Conservation (phyloP, 2,329 filamentous ascomycete species). For the Tolypocladium amazonense region DNA sequence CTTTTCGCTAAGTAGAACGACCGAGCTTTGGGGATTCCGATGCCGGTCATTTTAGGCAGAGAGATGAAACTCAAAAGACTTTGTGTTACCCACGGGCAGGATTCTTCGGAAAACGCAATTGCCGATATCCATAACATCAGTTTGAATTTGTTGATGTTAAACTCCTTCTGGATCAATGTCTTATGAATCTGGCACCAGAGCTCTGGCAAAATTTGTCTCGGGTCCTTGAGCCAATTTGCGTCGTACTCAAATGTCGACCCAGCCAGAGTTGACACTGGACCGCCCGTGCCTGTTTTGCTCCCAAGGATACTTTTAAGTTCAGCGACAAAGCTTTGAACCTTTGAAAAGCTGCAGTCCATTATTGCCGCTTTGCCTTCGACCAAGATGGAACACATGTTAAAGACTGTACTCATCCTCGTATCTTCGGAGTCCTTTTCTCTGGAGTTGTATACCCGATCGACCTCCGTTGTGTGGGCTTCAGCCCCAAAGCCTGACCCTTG, state of each 20-base stretch:
- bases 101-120: not conserved
- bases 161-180: not conserved
- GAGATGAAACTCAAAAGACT: not conserved
- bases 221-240: not conserved
- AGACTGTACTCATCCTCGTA: not conserved
- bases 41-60: not conserved
- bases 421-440: not conserved
- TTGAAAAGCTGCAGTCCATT: not conserved
- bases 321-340: not conserved
- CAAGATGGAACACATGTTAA: not conserved
- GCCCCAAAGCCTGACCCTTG: not conserved
- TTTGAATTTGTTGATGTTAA: not conserved
- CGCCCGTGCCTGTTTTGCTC: not conserved
- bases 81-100: not conserved
- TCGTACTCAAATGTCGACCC: not conserved
- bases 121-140: not conserved
- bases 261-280: not conserved
- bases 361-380: not conserved
- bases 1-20: not conserved
- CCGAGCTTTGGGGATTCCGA: not conserved
- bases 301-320: not conserved
- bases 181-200: not conserved
- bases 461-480: not conserved
- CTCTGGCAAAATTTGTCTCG: not conserved
- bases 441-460: not conserved